Percentiles rank a stretch among this genome's conserved stretches.
These are phyloP conservation scores for Kodamaea plutei DNA, from an alignment of 1,139 yeast species.

Conservation along the genomic window DNA sequence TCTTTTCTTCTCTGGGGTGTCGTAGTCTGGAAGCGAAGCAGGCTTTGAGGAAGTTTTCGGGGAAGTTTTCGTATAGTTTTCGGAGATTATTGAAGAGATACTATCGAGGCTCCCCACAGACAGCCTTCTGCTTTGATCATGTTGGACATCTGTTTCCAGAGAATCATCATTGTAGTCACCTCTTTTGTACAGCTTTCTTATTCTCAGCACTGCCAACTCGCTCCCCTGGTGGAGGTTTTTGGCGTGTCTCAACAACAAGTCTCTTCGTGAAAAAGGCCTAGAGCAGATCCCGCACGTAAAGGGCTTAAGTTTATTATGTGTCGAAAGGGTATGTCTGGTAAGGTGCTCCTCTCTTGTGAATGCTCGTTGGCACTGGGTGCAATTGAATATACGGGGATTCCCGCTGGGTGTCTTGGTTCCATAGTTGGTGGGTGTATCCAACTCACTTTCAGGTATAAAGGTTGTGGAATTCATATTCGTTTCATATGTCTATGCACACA, in stretches of 20 bases:
- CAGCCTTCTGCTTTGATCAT: conserved; percentile 1
- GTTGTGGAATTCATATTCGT: conserved; percentile 7
- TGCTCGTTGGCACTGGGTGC: conserved; percentile 42
- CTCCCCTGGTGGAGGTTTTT: conserved; percentile 30
- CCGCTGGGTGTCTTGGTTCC: conserved; percentile 46
- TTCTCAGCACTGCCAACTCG: conserved; percentile 42
- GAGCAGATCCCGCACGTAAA: conserved; percentile 32
- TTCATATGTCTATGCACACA: too few relatives aligned
- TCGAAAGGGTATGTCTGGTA: conserved; percentile 41
- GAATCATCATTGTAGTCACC: conserved; percentile 11
- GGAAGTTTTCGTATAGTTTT: too few relatives aligned
- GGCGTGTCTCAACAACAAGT: conserved; percentile 29
- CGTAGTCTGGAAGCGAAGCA: conserved; percentile 13
- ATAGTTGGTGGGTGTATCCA: conserved; percentile 19
- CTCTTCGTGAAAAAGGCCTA: conserved; percentile 29
- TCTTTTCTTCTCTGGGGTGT: conserved; percentile 31
- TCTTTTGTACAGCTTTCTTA: conserved; percentile 36
- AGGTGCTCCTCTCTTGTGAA: conserved; percentile 48
- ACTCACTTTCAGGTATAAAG: conserved; percentile 5
- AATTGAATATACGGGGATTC: conserved; percentile 41
- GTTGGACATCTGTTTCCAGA: conserved; percentile 1
- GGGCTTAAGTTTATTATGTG: conserved; percentile 47
- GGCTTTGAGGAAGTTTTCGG: not conserved
- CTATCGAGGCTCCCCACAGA: conserved; percentile 3
- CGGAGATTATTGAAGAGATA: not conserved